Conservation (phyloP, 371 early-diverging fungal species). For the Choanephora cucurbitarum region DNA sequence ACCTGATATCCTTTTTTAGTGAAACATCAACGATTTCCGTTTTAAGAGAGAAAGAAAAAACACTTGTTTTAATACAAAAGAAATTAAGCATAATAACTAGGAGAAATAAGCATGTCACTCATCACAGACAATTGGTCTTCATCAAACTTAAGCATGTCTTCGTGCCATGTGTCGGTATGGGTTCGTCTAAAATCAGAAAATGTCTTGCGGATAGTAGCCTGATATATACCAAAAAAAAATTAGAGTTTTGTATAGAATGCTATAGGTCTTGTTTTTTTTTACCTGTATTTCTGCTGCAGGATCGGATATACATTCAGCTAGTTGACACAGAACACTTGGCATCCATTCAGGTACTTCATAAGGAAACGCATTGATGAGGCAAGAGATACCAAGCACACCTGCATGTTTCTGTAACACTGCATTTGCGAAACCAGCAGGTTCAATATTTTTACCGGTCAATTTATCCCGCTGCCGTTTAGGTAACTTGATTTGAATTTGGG, state of each 20-base stretch:
- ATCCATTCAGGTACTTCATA: slow-evolving; percentile 92
- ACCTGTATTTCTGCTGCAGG: slow-evolving; percentile 84
- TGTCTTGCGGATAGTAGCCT: slow-evolving; percentile 81
- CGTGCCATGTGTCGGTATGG: slow-evolving; percentile 94
- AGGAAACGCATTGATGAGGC: slow-evolving; percentile 86
- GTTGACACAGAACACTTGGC: slow-evolving; percentile 75
- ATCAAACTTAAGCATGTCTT: slow-evolving; percentile 77
- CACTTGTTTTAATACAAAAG: too few relatives aligned
- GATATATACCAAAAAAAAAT: neutral
- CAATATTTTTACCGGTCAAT: slow-evolving; percentile 47
- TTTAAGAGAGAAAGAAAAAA: too few relatives aligned
- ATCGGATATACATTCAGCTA: slow-evolving; percentile 82
- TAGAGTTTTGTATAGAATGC: too few relatives aligned
- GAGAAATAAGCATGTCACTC: slow-evolving; percentile 86
- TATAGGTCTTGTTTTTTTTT: too few relatives aligned
- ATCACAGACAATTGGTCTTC: slow-evolving; percentile 77
- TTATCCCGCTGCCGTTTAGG: slow-evolving; percentile 48
- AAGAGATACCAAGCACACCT: slow-evolving; percentile 85
- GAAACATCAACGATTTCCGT: too few relatives aligned
- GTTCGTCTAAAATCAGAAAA: slow-evolving; percentile 92
- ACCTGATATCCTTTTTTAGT: too few relatives aligned
- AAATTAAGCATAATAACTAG: slow-evolving; percentile 74
- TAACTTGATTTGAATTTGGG: slow-evolving; percentile 36
- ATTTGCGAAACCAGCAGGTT: slow-evolving; percentile 55
- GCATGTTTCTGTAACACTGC: slow-evolving; percentile 80